phyloP scores from a whole-genome alignment of 768 basidiomycete species.

The Suillus ampliporus region DNA sequence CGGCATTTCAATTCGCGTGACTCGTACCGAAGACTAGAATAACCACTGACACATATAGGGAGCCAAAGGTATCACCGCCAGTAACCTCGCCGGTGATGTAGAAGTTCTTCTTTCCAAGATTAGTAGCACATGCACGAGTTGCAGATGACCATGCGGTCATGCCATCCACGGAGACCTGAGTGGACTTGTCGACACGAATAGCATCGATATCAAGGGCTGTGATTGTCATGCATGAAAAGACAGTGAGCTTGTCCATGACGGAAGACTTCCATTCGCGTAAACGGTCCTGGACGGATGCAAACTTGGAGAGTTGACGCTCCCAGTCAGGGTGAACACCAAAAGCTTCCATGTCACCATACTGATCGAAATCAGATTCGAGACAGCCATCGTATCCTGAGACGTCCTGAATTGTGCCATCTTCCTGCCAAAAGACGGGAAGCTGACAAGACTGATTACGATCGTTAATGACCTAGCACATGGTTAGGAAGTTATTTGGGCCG shows the following conservation, averaged over 20 bases:
- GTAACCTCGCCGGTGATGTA: constrained; percentile 94
- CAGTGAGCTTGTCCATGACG: constrained; percentile 78
- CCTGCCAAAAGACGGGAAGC: constrained; percentile 81
- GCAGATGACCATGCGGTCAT: constrained; percentile 75
- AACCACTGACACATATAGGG: constrained; percentile 76
- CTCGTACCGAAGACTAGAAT: not conserved
- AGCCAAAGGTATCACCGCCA: constrained; percentile 89
- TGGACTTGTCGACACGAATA: constrained; percentile 95
- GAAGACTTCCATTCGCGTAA: constrained; percentile 88
- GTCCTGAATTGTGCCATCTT: constrained; percentile 61
- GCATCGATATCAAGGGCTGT: constrained; percentile 89
- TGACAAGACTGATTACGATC: constrained; percentile 73
- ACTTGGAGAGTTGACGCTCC: constrained; percentile 94
- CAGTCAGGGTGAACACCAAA: constrained; percentile 96
- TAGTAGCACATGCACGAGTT: constrained; percentile 75
- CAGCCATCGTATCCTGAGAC: constrained; percentile 74
- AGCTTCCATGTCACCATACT: constrained; percentile 96
- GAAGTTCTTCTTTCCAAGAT: constrained; percentile 83
- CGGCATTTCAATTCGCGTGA: constrained; percentile 3
- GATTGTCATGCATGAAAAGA: constrained; percentile 87
- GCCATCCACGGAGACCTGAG: constrained; percentile 86
- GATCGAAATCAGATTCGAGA: constrained; percentile 85
- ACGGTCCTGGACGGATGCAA: constrained; percentile 96
- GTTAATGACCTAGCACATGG: constrained; percentile 59
- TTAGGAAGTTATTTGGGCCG: constrained; percentile 1